Base-by-base conservation (phyloP, 345 rosid genomes). In the Salix arbutifolia region DNA sequence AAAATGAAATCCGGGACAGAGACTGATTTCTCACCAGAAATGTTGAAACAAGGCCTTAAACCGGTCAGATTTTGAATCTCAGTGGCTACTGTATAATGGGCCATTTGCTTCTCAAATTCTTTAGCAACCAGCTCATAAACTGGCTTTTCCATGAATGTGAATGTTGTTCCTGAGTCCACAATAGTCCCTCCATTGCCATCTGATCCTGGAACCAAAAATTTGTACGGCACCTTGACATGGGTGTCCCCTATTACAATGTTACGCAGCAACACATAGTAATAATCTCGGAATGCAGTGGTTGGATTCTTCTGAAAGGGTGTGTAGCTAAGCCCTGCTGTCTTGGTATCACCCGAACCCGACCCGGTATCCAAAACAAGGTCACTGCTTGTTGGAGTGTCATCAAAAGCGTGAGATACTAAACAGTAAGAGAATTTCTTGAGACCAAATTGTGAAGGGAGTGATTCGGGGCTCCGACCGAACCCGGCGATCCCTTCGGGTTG, bases 401-500 rank as follows among this genome's bases (percentile, higher is more conserved):
- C 99, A 65, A 87, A 91, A 6, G 82, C 81, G 40, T 90, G 94
- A 4, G 99, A 84, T 16, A 89, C 83, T 74, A 93, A 82, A 52
- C 99, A 95, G 78, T 95, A 91, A 56, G 97, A 89, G 82, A 93
- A 95, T 72, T 84, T 93, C 82, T 78, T 85, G 23, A 88, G 81
- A 0, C 90, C 89, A 84, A 93, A 76, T 73, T 95, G 99, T 1
- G 80, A 61, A 11, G 99, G 99, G 14, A 95, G 81, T 35, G 99
- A 95, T 65, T 86, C 89, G 31, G 42, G 31, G 74, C 88, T 82
- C 23, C 97, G 91, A 19, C 99, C 99, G 72, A 95, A 95, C 74
- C 97, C 99, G 64, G 89, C 96, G 7, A 93, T 90, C 53, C 99
- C 99, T 38, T 92, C 96, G 13, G 99, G 99, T 77, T 89, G 96